These are phyloP conservation scores for Eucalyptus brandiana DNA, from an alignment of 345 rosid species.

Conservation along the genomic window DNA sequence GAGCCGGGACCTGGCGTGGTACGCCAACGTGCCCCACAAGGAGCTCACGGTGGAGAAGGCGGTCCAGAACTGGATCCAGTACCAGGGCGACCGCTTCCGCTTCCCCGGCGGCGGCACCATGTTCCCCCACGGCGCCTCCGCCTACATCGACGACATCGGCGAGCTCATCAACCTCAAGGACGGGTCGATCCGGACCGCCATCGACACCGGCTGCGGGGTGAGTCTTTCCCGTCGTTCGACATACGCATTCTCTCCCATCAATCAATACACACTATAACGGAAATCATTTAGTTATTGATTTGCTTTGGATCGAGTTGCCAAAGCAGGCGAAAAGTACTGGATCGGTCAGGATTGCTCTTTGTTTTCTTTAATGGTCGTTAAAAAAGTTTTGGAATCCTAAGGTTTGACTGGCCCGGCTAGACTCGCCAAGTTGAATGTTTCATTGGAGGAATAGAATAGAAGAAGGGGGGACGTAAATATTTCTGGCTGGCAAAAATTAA, in stretches of 20 bases:
- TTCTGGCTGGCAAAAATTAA: background rate
- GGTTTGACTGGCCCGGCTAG: background rate
- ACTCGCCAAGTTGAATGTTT: background rate
- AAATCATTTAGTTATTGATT: background rate
- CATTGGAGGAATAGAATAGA: background rate
- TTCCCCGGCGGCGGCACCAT: constrained; percentile 52
- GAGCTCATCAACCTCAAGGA: background rate
- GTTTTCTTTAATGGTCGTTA: background rate
- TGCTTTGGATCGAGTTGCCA: background rate
- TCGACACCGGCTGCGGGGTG: constrained; percentile 11
- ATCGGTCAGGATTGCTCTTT: background rate
- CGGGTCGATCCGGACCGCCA: constrained; percentile 5
- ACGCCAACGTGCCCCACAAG: constrained; percentile 36
- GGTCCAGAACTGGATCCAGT: constrained; percentile 42
- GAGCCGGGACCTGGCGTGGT: constrained; percentile 34
- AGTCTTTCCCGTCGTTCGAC: background rate
- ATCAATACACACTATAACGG: background rate
- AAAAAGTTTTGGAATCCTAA: background rate
- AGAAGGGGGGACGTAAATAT: background rate
- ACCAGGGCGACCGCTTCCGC: constrained; percentile 22
- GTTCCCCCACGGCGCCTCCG: constrained; percentile 43
- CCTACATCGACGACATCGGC: constrained; percentile 15
- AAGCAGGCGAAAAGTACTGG: background rate
- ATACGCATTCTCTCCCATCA: no score
- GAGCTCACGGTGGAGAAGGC: constrained; percentile 49